A percentile compares a stretch with the other conserved stretches of the same genome.
These are phyloP conservation scores for Botrytis fabae DNA, from an alignment of 2,329 filamentous ascomycete genomes.

Conservation along the genomic window DNA sequence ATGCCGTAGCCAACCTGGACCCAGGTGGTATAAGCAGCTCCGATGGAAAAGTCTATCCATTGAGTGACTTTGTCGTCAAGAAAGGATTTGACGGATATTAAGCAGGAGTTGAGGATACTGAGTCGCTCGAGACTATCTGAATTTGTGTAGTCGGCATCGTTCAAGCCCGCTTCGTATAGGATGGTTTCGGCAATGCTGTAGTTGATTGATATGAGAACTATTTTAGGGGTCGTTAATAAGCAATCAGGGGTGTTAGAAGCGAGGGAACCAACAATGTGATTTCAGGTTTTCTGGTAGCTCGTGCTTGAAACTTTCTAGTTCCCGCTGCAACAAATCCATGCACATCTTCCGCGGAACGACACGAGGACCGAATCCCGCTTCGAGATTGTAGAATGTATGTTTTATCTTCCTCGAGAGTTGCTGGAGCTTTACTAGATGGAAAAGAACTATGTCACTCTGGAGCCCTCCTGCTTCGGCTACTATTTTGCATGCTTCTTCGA, in stretches of 20 bases:
- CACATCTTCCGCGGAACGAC: neutral
- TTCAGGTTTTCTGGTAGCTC: neutral
- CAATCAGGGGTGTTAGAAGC: neutral
- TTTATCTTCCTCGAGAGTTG: slow-evolving; percentile 28
- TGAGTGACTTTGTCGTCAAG: slow-evolving; percentile 16
- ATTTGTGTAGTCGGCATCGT: neutral
- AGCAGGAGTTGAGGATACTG: slow-evolving; percentile 22
- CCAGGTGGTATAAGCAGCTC: slow-evolving; percentile 21
- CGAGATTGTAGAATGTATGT: slow-evolving; percentile 22
- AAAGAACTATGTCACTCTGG: slow-evolving; percentile 34
- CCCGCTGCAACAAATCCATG: neutral
- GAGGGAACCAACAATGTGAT: neutral
- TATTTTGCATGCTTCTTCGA: slow-evolving; percentile 19
- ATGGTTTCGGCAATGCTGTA: slow-evolving; percentile 25
- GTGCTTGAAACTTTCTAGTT: neutral
- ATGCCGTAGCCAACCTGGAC: slow-evolving; percentile 20
- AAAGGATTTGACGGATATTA: slow-evolving; percentile 23
- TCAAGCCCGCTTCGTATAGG: slow-evolving; percentile 23
- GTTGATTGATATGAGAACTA: slow-evolving; percentile 1
- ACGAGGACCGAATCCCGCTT: neutral
- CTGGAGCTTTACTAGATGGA: slow-evolving; percentile 31
- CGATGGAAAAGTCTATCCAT: neutral
- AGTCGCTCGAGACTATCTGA: slow-evolving; percentile 25
- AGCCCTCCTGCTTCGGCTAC: slow-evolving; percentile 29
- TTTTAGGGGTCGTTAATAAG: neutral